Percentiles rank a stretch among this genome's conserved stretches.
Evolutionary conservation across 352 stramenopile genomes (phyloP).

Genomic region (Phytophthora macrochlamydospora): DNA sequence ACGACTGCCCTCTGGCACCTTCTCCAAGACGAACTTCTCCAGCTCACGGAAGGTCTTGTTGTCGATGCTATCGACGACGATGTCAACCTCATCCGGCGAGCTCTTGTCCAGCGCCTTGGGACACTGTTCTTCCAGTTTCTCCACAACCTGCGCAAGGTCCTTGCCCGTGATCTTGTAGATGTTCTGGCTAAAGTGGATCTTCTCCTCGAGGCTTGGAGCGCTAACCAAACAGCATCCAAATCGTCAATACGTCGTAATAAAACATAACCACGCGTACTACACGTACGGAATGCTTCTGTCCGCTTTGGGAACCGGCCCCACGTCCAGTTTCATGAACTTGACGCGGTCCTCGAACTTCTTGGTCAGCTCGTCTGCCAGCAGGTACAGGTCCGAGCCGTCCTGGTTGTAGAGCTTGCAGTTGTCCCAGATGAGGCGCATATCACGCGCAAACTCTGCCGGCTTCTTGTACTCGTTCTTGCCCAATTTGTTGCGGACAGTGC

Average conservation of each 20-base stretch:
- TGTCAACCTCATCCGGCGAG: slow-evolving; percentile 87
- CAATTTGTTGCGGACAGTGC: slow-evolving; percentile 84
- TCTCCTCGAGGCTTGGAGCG: slow-evolving; percentile 78
- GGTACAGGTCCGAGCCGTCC: slow-evolving; percentile 89
- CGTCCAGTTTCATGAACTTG: slow-evolving; percentile 84
- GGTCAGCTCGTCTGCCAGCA: slow-evolving; percentile 79
- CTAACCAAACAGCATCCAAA: slow-evolving; percentile 38
- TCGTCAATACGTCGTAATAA: neutral
- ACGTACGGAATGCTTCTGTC: slow-evolving; percentile 77
- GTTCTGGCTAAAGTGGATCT: slow-evolving; percentile 88
- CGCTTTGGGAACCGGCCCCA: slow-evolving; percentile 57
- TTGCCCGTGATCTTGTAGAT: slow-evolving; percentile 87
- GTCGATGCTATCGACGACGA: slow-evolving; percentile 89
- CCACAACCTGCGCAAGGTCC: slow-evolving; percentile 76
- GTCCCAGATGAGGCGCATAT: slow-evolving; percentile 87
- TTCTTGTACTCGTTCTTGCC: slow-evolving; percentile 88
- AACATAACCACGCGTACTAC: neutral
- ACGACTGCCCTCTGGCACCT: slow-evolving; percentile 68
- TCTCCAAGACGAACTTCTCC: slow-evolving; percentile 81
- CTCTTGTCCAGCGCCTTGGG: slow-evolving; percentile 88
- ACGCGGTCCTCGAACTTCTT: slow-evolving; percentile 91
- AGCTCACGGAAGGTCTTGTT: slow-evolving; percentile 88
- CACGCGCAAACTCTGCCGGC: slow-evolving; percentile 74
- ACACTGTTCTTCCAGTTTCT: slow-evolving; percentile 86
- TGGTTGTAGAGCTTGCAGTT: slow-evolving; percentile 91